A percentile compares a stretch with the other conserved stretches of the same genome.
Conservation (phyloP, 2,329 filamentous ascomycete species). For the Elsinoe australis region DNA sequence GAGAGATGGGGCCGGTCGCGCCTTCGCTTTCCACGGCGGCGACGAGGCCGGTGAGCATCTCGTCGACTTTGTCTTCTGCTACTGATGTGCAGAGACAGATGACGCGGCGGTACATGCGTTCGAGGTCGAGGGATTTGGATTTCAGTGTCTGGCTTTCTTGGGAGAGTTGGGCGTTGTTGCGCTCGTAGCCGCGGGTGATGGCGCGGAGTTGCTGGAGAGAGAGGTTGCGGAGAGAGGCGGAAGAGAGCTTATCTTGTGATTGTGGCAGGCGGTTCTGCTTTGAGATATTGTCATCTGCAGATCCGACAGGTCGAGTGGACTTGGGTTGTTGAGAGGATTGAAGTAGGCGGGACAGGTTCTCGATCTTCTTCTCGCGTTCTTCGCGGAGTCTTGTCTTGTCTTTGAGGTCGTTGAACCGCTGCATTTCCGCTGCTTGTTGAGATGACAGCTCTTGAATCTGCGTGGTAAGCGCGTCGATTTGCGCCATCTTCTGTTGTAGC, state of each 20-base stretch:
- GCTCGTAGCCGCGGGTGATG: constrained; percentile 60
- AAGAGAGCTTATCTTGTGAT: neutral
- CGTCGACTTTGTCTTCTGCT: constrained; percentile 69
- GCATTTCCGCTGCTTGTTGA: constrained; percentile 68
- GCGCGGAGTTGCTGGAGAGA: constrained; percentile 46
- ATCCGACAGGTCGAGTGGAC: neutral
- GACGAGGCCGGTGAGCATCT: constrained; percentile 68
- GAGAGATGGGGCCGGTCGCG: constrained; percentile 12
- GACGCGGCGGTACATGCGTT: constrained; percentile 79
- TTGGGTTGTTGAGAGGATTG: constrained; percentile 24
- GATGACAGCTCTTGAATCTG: constrained; percentile 74
- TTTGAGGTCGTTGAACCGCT: constrained; percentile 63
- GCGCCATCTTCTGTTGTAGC: constrained; percentile 73
- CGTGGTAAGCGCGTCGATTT: constrained; percentile 72
- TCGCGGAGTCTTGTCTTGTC: constrained; percentile 55
- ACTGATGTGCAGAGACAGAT: constrained; percentile 81
- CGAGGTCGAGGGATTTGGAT: constrained; percentile 72
- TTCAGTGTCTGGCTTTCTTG: constrained; percentile 64
- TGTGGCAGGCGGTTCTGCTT: constrained; percentile 1
- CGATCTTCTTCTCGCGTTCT: constrained; percentile 61
- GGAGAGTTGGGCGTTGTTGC: constrained; percentile 59
- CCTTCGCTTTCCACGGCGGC: constrained; percentile 85
- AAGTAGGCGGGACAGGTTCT: constrained; percentile 67
- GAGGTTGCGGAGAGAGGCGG: neutral
- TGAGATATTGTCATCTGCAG: neutral